phyloP scores from a whole-genome alignment of 2,329 filamentous ascomycete genomes.

The Diaporthe citri region DNA sequence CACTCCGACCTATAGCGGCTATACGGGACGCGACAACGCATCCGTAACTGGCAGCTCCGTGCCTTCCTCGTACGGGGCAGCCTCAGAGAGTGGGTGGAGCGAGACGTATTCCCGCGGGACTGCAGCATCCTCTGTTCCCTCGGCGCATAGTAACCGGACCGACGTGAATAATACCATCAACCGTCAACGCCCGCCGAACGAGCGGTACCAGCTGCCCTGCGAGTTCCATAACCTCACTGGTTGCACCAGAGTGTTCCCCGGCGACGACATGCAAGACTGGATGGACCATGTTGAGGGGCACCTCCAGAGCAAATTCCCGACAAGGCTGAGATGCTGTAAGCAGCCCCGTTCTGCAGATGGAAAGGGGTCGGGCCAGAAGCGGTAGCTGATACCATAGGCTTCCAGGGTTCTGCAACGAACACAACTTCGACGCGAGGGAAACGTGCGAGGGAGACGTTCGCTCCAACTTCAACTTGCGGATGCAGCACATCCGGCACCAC shows the following conservation, averaged over 20 bases:
- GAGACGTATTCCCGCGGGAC: not conserved
- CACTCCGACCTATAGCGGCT: not conserved
- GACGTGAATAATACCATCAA: constrained; percentile 26
- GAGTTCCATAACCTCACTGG: constrained; percentile 55
- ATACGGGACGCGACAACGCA: not conserved
- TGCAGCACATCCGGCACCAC: constrained; percentile 65
- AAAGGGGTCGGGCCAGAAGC: not conserved
- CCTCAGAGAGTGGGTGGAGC: not conserved
- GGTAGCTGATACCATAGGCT: constrained; percentile 22
- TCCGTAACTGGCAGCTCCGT: not conserved
- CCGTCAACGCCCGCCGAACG: not conserved
- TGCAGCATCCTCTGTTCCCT: constrained; percentile 3
- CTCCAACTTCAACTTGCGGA: constrained; percentile 54
- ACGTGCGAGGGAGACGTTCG: constrained; percentile 31
- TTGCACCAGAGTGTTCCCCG: constrained; percentile 55
- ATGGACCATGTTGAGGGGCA: constrained; percentile 59
- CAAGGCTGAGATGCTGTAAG: constrained; percentile 33
- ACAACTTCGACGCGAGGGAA: constrained; percentile 47
- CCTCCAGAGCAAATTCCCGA: constrained; percentile 51
- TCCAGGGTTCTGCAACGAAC: constrained; percentile 59
- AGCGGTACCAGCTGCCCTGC: constrained; percentile 54
- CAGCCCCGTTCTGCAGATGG: not conserved
- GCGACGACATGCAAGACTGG: constrained; percentile 57
- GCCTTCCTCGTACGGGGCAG: not conserved
- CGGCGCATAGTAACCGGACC: constrained; percentile 2